phyloP scores from a whole-genome alignment of 768 basidiomycete species.

The Mycena indigotica region DNA sequence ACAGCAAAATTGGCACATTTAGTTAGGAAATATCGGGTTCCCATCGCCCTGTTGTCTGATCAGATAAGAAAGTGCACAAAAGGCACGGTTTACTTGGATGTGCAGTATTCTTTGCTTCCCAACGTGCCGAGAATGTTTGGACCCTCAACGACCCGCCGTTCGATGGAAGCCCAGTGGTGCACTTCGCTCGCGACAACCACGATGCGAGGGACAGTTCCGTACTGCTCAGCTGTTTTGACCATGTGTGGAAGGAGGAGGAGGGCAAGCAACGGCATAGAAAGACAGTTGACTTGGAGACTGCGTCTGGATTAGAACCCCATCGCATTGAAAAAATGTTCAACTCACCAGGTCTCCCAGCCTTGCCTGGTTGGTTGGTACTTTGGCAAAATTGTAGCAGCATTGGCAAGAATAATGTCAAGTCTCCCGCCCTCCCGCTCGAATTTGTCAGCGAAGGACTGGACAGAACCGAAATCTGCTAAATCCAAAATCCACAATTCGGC shows the following conservation, averaged over 20 bases:
- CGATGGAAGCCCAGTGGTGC: conserved; percentile 23
- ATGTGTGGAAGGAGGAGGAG: conserved; percentile 35
- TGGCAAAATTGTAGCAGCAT: conserved; percentile 29
- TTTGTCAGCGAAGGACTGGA: conserved; percentile 34
- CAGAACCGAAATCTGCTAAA: conserved; percentile 33
- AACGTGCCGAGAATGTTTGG: conserved; percentile 24
- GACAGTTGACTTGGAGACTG: conserved; percentile 40
- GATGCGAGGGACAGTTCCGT: conserved; percentile 21
- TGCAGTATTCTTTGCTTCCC: conserved; percentile 25
- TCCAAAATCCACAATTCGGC: conserved; percentile 38
- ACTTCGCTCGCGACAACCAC: conserved; percentile 34
- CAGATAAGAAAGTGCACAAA: background rate
- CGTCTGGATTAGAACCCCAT: background rate
- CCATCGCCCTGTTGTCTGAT: conserved; percentile 5
- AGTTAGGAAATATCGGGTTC: conserved; percentile 17
- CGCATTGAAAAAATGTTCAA: background rate
- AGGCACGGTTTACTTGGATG: conserved; percentile 6
- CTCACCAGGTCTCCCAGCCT: conserved; percentile 36
- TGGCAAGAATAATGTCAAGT: conserved; percentile 34
- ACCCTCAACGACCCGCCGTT: conserved; percentile 9
- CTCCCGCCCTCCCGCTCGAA: conserved; percentile 25
- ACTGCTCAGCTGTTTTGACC: conserved; percentile 23
- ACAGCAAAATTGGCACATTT: conserved; percentile 13
- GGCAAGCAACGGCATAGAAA: conserved; percentile 33
- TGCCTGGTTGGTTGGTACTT: conserved; percentile 29